Evolutionary conservation across 169 alveolate genomes (phyloP).

Genomic region (Babesia ovis): DNA sequence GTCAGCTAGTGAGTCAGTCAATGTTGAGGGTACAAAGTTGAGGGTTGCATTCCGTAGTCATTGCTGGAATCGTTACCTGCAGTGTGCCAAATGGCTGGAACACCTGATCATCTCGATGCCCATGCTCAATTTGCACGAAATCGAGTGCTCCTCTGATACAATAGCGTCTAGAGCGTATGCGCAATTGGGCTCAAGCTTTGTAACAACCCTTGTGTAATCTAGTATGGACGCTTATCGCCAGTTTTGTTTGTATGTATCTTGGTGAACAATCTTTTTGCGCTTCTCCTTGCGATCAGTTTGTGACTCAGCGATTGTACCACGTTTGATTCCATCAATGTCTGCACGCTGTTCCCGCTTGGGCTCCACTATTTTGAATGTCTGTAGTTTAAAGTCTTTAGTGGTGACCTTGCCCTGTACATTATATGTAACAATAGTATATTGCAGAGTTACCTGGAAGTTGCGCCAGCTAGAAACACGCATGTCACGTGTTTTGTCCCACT

Average conservation of each 20-base stretch:
- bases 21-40: background rate
- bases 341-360: slow-evolving; percentile 70
- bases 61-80: slow-evolving; percentile 33
- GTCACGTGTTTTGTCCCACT: slow-evolving; percentile 76
- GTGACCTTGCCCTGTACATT: slow-evolving; percentile 39
- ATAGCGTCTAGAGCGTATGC: slow-evolving; percentile 24
- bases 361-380: slow-evolving; percentile 62
- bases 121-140: slow-evolving; percentile 10
- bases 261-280: slow-evolving; percentile 40
- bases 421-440: no score
- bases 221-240: background rate
- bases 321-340: slow-evolving; percentile 13
- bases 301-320: slow-evolving; percentile 51
- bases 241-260: slow-evolving; percentile 35
- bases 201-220: background rate
- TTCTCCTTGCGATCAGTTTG: slow-evolving; percentile 40
- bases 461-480: slow-evolving; percentile 78
- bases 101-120: slow-evolving; percentile 9
- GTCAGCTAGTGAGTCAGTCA: background rate
- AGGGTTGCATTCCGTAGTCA: background rate
- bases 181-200: slow-evolving; percentile 20
- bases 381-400: slow-evolving; percentile 68
- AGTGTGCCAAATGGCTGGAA: slow-evolving; percentile 35
- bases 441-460: slow-evolving; percentile 53
- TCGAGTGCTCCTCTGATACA: slow-evolving; percentile 18